phyloP scores from a whole-genome alignment of 495 filamentous ascomycete species.

The Usnea hakonensis region DNA sequence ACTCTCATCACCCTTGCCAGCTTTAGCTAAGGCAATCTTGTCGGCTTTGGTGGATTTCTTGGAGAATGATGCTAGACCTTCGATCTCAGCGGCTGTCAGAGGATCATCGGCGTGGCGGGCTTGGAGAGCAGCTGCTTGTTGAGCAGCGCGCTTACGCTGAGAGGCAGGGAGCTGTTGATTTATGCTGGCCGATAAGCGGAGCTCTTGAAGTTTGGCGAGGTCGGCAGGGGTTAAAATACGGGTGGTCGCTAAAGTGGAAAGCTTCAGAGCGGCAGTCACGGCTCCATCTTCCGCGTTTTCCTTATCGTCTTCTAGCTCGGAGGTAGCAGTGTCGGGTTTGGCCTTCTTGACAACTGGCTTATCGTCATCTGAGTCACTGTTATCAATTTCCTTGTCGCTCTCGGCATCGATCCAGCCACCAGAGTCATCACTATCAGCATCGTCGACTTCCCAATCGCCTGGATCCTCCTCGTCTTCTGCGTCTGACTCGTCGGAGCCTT shows the following conservation, averaged over 20 bases:
- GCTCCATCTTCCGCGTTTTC: constrained; percentile 20
- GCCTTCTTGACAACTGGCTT: constrained; percentile 56
- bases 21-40: constrained; percentile 66
- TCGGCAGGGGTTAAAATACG: constrained; percentile 87
- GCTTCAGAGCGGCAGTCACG: constrained; percentile 23
- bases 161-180: constrained; percentile 49
- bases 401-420: constrained; percentile 90
- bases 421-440: constrained; percentile 65
- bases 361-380: constrained; percentile 65
- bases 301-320: constrained; percentile 18
- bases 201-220: constrained; percentile 82
- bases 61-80: constrained; percentile 60
- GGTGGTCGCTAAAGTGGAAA: constrained; percentile 71
- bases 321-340: constrained; percentile 19
- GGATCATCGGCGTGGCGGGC: constrained; percentile 69
- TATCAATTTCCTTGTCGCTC: constrained; percentile 70
- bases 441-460: constrained; percentile 80
- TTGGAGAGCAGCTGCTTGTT: constrained; percentile 32
- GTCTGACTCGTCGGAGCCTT: constrained; percentile 42
- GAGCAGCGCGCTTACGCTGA: constrained; percentile 31
- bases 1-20: constrained; percentile 61
- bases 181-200: constrained; percentile 63
- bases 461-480: constrained; percentile 61
- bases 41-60: constrained; percentile 72
- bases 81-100: constrained; percentile 79